These are phyloP conservation scores for Syzygium oleosum DNA, from an alignment of 345 rosid genomes.

Conservation along the genomic window DNA sequence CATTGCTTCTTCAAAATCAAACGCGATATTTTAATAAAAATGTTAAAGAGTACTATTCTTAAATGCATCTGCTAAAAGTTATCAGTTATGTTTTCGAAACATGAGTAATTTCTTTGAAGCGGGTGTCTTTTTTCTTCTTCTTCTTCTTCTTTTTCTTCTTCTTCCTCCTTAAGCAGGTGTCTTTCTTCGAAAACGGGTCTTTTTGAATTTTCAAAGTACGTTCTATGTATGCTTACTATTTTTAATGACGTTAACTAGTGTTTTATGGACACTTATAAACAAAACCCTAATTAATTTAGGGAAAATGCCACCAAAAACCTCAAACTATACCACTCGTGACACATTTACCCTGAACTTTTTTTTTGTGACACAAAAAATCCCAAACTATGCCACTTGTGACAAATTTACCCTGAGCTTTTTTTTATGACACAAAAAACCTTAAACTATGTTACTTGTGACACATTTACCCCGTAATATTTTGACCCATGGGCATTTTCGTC, in stretches of 20 bases:
- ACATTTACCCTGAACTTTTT: no score
- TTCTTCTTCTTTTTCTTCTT: no score
- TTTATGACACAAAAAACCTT: no score
- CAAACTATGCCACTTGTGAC: no score
- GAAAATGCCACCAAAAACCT: no score
- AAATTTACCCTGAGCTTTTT: no score
- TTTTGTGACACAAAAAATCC: no score
- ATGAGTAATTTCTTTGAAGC: background rate
- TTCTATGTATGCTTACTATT: background rate
- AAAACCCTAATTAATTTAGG: background rate
- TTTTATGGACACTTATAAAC: background rate
- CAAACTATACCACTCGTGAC: no score
- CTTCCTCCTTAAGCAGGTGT: background rate
- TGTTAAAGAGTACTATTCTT: background rate
- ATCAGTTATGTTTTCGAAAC: background rate
- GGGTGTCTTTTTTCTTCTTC: background rate
- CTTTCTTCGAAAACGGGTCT: background rate
- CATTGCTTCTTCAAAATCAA: background rate
- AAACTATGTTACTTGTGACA: no score
- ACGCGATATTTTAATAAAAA: background rate
- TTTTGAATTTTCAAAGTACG: background rate
- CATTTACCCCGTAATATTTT: no score
- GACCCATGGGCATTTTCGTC: no score
- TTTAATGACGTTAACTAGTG: background rate
- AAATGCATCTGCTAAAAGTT: background rate